Evolutionary conservation across 441 rosid species (phyloP), one percentile per base, ranked within the genome.

Genomic region (Erysimum cheiri): DNA sequence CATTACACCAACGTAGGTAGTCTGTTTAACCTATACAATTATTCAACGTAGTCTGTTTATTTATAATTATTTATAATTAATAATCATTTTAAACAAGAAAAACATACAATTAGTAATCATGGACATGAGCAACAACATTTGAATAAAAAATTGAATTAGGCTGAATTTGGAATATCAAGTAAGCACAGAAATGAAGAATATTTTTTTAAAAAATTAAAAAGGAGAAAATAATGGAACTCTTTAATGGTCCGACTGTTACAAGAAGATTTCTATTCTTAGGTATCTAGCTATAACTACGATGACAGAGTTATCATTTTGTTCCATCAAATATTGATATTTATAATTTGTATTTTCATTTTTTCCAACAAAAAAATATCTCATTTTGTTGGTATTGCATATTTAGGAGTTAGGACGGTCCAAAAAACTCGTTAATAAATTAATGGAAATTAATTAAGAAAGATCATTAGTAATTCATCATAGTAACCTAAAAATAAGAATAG

Each of bases 201-300:
- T n/a, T n/a, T 22, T 3, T 26, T 26, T 26, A 2, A 47, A 47
- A 3, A 19, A 48, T 24, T 24, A 56, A 43, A 26, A 43, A 13
- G 31, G 3, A 36, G 24, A 41, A 58, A 33, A 73, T 52, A 58
- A 60, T 59, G 7, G 8, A 55, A 73, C 29, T 0, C 15, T 63
- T 6, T 3, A 63, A 49, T 69, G 69, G 74, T 69, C 61, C 70
- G 9, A 56, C 71, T 75, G 66, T 13, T 17, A 32, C 56, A 24
- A 43, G 52, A 5, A 64, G 37, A 39, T 78, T 81, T 78, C 85
- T 73, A 77, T 78, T 84, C 71, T 80, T 46, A 54, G 78, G 57
- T 60, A 67, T 67, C 58, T 43, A 74, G 41, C 41, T 73, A 78
- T 77, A 61, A 80, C 78, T 36, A 10, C 1, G 9, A 73, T 49